Evolutionary conservation across 257 asterid species (phyloP).

Genomic region (Lithospermum erythrorhizon): DNA sequence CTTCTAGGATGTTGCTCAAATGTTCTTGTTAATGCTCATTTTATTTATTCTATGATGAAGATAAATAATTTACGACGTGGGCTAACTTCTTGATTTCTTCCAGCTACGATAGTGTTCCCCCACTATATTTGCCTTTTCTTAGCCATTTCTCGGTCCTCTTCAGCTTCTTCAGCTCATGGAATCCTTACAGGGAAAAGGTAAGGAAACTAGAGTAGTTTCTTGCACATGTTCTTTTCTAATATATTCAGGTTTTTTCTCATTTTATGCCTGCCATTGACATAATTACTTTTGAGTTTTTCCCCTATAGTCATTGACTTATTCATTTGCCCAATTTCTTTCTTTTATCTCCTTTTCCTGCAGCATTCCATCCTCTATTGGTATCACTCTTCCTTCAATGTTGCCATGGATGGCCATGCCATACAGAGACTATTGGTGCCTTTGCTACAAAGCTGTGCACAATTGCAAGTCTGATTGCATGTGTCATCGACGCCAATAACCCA

Average conservation of each 20-base stretch:
- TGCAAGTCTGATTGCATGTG: slow-evolving; percentile 31
- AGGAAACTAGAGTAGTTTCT: background rate
- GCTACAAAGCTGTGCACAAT: slow-evolving; percentile 44
- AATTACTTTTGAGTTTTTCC: no score
- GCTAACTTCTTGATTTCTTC: background rate
- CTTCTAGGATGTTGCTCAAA: background rate
- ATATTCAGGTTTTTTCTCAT: background rate
- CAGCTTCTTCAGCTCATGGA: slow-evolving; percentile 56
- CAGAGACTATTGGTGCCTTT: slow-evolving; percentile 69
- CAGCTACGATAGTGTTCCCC: slow-evolving; percentile 33
- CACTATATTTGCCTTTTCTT: slow-evolving; percentile 42
- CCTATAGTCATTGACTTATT: background rate
- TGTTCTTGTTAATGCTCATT: background rate
- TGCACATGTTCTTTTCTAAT: background rate
- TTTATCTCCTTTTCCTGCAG: slow-evolving; percentile 27
- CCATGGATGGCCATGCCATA: slow-evolving; percentile 71
- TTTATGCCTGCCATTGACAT: no score
- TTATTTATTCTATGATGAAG: no score
- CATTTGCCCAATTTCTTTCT: slow-evolving; percentile 1
- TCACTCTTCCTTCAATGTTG: slow-evolving; percentile 37
- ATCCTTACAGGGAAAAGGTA: slow-evolving; percentile 60
- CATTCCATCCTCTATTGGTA: slow-evolving; percentile 31
- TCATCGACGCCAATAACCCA: slow-evolving; percentile 7
- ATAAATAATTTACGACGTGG: no score
- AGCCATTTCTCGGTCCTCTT: slow-evolving; percentile 44